Evolutionary conservation across 2,329 filamentous ascomycete species (phyloP), one percentile per base, ranked within the genome.

Genomic region (Colletotrichum sp.): DNA sequence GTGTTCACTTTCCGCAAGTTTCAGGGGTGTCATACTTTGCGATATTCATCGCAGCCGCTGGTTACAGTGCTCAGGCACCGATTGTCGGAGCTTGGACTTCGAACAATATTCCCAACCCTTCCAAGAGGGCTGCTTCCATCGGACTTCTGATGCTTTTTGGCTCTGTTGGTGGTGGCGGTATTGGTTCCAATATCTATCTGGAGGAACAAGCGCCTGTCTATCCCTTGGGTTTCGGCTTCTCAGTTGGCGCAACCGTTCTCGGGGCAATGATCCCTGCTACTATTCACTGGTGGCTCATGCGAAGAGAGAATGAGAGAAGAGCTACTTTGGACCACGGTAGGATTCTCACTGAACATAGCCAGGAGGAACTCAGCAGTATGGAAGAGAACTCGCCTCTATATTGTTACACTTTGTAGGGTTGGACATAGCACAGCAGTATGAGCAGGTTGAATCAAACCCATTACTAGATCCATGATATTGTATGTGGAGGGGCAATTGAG

Each of bases 401-500:
- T 52, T 4, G 43, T 21, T 52, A 52, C 43, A 52, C 43, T 52
- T 21, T 52, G 43, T 52, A 52, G 43, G 43, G 43, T 24, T 21
- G n/a, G 10, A 52, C 3, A 21, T 9, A 13, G 21, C 12, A 4
- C 2, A 52, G 10, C 43, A 52, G n/a, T 21, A 52, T 21, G 4
- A 21, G 43, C 1, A 52, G 43, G 2, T 52, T 52, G 43, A 52
- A 12, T 52, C 43, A 52, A 21, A 21, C 10, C 0, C 10, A 1
- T 7, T 7, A 52, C 43, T 2, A 52, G 16, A 52, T 21, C 2
- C n/a, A 21, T 52, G 6, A 2, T 7, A 21, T 21, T 21, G 2
- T 21, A 7, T 13, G 18, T 2, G 3, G 0, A 21, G 3, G 5
- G 9, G 10, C 3, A 3, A 13, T 13, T 7, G 16, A 52, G 43